Evolutionary conservation across 2,329 filamentous ascomycete species (phyloP).

Genomic region (Penicillium oxalicum): DNA sequence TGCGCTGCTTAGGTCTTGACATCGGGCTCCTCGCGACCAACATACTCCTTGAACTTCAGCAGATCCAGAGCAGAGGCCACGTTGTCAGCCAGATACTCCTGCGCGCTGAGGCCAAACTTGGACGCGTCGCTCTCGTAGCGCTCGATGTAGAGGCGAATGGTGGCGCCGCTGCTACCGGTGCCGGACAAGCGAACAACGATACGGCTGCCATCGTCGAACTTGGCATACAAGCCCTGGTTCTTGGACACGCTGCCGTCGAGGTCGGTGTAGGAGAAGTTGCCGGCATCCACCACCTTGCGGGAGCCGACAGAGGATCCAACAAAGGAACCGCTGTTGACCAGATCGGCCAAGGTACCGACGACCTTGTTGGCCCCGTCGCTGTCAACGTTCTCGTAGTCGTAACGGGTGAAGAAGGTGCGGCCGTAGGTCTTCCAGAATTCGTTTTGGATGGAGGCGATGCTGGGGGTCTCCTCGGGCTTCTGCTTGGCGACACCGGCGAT

Average conservation of each 20-base stretch:
- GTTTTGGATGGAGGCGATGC: constrained; percentile 91
- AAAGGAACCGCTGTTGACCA: constrained; percentile 71
- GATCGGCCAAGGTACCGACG: constrained; percentile 69
- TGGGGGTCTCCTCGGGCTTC: constrained; percentile 72
- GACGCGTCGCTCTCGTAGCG: constrained; percentile 79
- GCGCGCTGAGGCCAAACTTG: constrained; percentile 74
- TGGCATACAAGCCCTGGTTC: constrained; percentile 92
- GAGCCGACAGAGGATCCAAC: constrained; percentile 75
- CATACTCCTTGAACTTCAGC: constrained; percentile 87
- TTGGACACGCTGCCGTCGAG: constrained; percentile 94
- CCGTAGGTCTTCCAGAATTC: constrained; percentile 97
- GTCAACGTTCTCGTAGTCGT: constrained; percentile 96
- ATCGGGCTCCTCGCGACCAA: constrained; percentile 87
- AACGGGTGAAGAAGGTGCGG: constrained; percentile 97
- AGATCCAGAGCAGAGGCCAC: constrained; percentile 78
- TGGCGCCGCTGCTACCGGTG: constrained; percentile 90
- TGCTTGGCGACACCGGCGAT: constrained; percentile 87
- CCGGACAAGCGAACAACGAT: constrained; percentile 93
- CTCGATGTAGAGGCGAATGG: constrained; percentile 95
- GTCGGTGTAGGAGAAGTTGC: constrained; percentile 97
- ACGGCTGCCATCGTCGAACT: constrained; percentile 89
- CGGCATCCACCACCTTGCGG: constrained; percentile 79
- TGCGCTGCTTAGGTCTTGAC: constrained; percentile 71
- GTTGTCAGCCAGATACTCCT: constrained; percentile 88
- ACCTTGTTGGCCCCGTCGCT: constrained; percentile 87